phyloP scores from a whole-genome alignment of 2,329 filamentous ascomycete genomes.

The Paecilomyces sp. region DNA sequence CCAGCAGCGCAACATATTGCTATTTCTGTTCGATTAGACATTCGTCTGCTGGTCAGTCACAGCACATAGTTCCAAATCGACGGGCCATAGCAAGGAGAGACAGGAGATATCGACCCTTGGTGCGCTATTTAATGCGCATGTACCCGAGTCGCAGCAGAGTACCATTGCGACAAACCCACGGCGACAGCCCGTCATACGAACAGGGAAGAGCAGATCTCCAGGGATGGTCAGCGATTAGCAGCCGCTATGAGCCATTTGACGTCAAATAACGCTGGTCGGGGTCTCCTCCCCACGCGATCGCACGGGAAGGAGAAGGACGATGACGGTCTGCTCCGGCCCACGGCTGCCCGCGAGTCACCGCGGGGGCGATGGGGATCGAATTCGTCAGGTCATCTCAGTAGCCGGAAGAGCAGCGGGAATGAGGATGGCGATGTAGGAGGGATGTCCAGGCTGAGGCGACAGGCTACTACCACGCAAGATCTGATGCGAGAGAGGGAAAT shows the following conservation, averaged over 20 bases:
- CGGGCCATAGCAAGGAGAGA: not conserved
- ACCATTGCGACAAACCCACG: not conserved
- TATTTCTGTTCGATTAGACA: too few species aligned
- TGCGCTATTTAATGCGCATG: too few species aligned
- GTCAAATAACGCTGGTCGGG: slow-evolving; percentile 22
- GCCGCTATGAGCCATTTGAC: slow-evolving; percentile 25
- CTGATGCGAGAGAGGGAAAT: slow-evolving; percentile 41
- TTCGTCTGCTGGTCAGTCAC: not conserved
- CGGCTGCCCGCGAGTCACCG: slow-evolving; percentile 20
- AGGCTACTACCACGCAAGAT: slow-evolving; percentile 26
- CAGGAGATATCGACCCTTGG: too few species aligned
- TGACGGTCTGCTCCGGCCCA: slow-evolving; percentile 21
- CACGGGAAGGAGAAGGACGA: slow-evolving; percentile 23
- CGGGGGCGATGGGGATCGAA: slow-evolving; percentile 26
- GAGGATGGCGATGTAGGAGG: slow-evolving; percentile 19
- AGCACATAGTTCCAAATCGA: not conserved
- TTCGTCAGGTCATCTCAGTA: slow-evolving; percentile 19
- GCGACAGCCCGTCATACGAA: not conserved
- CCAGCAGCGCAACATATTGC: not conserved
- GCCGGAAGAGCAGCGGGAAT: slow-evolving; percentile 21
- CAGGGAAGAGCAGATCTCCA: not conserved
- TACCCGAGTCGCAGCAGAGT: not conserved
- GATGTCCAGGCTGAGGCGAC: slow-evolving; percentile 15
- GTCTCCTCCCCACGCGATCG: slow-evolving; percentile 24
- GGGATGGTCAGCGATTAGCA: not conserved